phyloP scores from a whole-genome alignment of 2,329 filamentous ascomycete genomes.

The Colletotrichum chrysophilum region DNA sequence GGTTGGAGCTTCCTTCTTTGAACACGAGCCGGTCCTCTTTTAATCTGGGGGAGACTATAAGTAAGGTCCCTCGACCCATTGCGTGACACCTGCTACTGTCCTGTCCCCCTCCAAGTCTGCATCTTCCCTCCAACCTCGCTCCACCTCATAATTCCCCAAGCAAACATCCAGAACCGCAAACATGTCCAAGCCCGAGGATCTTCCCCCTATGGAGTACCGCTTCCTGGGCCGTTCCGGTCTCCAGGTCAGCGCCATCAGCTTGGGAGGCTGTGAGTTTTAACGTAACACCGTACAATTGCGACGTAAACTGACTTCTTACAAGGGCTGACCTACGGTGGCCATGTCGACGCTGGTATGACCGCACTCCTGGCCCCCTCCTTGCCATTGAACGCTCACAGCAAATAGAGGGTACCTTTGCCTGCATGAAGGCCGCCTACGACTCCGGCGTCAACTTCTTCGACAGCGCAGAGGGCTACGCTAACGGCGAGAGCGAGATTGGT shows the following conservation, averaged over 20 bases:
- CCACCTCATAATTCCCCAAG: not conserved
- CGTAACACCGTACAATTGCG: not conserved
- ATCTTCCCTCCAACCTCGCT: constrained; percentile 4
- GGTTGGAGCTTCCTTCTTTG: constrained; percentile 7
- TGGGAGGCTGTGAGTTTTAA: constrained; percentile 60
- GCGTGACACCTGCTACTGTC: not conserved
- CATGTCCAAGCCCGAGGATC: constrained; percentile 46
- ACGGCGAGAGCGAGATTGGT: constrained; percentile 62
- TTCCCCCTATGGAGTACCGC: constrained; percentile 70
- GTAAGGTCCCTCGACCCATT: constrained; percentile 7
- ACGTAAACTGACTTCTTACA: not conserved
- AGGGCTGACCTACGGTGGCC: constrained; percentile 74
- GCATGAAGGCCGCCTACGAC: constrained; percentile 67
- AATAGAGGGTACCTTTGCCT: constrained; percentile 54
- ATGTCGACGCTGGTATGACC: constrained; percentile 67
- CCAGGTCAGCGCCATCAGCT: constrained; percentile 74
- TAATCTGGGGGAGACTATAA: constrained; percentile 13
- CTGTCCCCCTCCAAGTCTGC: not conserved
- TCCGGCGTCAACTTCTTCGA: constrained; percentile 69
- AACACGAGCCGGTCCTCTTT: not conserved
- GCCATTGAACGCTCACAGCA: not conserved
- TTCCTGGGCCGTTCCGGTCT: constrained; percentile 74
- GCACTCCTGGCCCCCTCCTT: not conserved
- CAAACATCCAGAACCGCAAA: constrained; percentile 15
- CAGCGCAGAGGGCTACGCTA: constrained; percentile 62